Conservation (phyloP, 176 grass and related monocot genomes). For the Zoysia japonica region DNA sequence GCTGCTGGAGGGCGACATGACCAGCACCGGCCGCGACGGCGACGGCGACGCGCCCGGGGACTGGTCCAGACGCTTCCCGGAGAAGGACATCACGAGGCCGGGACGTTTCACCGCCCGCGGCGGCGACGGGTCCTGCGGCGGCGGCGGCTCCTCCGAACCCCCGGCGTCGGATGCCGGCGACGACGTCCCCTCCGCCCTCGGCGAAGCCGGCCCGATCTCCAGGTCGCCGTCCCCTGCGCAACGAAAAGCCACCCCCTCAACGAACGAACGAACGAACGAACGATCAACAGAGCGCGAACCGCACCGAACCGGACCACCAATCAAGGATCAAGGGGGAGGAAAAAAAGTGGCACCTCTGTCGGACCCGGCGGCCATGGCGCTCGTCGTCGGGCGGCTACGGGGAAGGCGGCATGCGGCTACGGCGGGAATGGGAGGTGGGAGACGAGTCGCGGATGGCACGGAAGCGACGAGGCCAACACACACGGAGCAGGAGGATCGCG, state of each 20-base stretch:
- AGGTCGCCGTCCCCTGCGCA: slow-evolving; percentile 46
- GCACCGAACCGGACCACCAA: background rate
- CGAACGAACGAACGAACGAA: background rate
- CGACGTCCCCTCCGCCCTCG: background rate
- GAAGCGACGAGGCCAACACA: slow-evolving; percentile 8
- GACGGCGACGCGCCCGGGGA: slow-evolving; percentile 37
- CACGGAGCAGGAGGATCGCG: too few relatives aligned
- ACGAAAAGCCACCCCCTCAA: slow-evolving; percentile 28
- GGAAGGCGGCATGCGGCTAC: slow-evolving; percentile 38
- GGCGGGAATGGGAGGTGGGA: slow-evolving; percentile 39
- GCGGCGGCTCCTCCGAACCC: slow-evolving; percentile 33
- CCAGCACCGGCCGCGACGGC: slow-evolving; percentile 47
- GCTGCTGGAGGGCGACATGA: slow-evolving; percentile 73
- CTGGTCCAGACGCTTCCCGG: slow-evolving; percentile 63
- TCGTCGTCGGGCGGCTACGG: slow-evolving; percentile 30
- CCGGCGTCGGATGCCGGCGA: slow-evolving; percentile 32
- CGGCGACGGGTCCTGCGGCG: slow-evolving; percentile 38
- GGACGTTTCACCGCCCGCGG: slow-evolving; percentile 27
- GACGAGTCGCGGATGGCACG: slow-evolving; percentile 45
- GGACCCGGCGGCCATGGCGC: slow-evolving; percentile 46
- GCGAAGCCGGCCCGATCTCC: slow-evolving; percentile 48
- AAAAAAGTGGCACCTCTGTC: slow-evolving; percentile 28
- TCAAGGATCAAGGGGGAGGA: background rate
- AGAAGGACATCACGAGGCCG: slow-evolving; percentile 53
- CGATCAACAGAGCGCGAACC: slow-evolving; percentile 18